Evolutionary conservation across 257 asterid genomes (phyloP), one percentile per base, ranked within the genome.

Genomic region (Handroanthus guayacan): DNA sequence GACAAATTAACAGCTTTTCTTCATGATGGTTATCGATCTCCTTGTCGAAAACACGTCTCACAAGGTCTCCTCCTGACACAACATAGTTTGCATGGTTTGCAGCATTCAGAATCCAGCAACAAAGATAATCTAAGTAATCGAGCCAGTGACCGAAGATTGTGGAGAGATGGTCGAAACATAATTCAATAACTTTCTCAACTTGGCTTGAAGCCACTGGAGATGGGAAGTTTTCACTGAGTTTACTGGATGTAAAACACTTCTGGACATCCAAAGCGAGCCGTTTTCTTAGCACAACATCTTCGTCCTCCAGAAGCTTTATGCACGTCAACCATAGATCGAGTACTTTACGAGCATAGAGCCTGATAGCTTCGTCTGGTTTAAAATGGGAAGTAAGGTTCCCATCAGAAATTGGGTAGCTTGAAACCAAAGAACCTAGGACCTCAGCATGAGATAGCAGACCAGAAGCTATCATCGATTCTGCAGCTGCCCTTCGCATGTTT

Each of bases 21-120:
- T 92, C 99, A 16, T 95, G 98, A 80, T 95, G 93, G 82, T 95
- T 95, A 73, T 95, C 99, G 5, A 92, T 91, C 87, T 95, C 99
- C 85, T 92, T 95, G 91, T 95, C 99, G 54, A 95, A 95, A 73
- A 95, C 97, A 1, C 91, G 88, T 43, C 96, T 91, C 25, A 95
- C 92, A 12, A 91, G 92, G 84, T 92, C 96, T 73, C 93, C 97
- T 43, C 75, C 87, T 4, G 93, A 78, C 16, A 83, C 81, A 36
- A 62, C 57, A 63, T 81, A 81, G 58, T 71, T 82, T 20, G 85
- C 84, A 64, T 78, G 65, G 80, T 86, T 88, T 12, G 89, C 92
- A 45, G 91, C 67, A 77, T 72, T 84, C 9, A 84, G 56, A 66
- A 89, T 87, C 92, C 93, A 89, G 62, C 78, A 75, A 87, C 95